These are phyloP conservation scores for Lobosporangium transversale DNA, from an alignment of 192 early-diverging fungal species.

Conservation along the genomic window DNA sequence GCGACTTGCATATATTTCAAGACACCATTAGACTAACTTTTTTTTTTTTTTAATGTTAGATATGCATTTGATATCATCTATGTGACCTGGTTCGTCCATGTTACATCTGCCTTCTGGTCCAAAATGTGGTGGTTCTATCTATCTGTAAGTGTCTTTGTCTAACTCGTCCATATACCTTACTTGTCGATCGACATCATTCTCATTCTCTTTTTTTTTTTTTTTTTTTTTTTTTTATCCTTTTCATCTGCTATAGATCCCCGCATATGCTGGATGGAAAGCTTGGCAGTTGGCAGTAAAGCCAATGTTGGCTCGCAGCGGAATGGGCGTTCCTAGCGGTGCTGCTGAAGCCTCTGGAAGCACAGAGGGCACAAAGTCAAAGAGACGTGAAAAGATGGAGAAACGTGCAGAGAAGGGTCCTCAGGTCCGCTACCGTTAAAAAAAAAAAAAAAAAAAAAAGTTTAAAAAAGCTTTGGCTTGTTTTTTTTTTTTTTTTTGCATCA, in stretches of 20 bases:
- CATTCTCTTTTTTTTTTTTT: no score
- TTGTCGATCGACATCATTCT: no score
- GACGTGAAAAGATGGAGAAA: conserved; percentile 64
- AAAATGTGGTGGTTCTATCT: conserved; percentile 64
- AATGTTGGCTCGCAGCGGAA: conserved; percentile 38
- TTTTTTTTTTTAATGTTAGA: conserved; percentile 53
- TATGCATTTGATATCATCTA: conserved; percentile 91
- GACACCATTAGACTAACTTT: no score
- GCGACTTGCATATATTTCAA: no score
- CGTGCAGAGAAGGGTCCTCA: conserved; percentile 55
- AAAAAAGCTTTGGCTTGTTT: no score
- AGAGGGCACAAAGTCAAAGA: conserved; percentile 57
- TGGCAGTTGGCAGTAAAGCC: conserved; percentile 56
- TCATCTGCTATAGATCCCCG: conserved; percentile 56
- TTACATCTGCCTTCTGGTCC: conserved; percentile 67
- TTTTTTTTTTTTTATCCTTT: not conserved
- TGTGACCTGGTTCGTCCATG: conserved; percentile 81
- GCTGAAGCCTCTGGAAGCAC: conserved; percentile 16
- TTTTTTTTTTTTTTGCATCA: not conserved
- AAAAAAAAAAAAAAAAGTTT: no score
- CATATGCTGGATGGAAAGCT: conserved; percentile 66
- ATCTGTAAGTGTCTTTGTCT: conserved; percentile 43
- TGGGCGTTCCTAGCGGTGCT: conserved; percentile 8
- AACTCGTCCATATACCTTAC: not conserved
- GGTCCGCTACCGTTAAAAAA: conserved; percentile 53